phyloP scores from a whole-genome alignment of 768 basidiomycete species.

The Clitopilus hobsonii region DNA sequence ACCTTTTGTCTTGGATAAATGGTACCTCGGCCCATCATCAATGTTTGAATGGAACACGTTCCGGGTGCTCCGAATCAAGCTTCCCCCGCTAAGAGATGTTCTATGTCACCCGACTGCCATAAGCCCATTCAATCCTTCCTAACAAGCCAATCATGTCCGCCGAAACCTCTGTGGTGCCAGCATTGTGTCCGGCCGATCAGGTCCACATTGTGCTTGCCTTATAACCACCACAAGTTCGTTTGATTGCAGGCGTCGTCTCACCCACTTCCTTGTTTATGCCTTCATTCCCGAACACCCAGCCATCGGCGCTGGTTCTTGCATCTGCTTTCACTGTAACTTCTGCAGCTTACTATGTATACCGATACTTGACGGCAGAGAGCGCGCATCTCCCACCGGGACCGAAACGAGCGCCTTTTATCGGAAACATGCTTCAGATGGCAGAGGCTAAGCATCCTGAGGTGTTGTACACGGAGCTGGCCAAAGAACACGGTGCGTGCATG shows the following conservation, averaged over 20 bases:
- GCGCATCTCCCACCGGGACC: constrained; percentile 44
- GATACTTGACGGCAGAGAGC: constrained; percentile 16
- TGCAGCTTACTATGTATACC: constrained; percentile 16
- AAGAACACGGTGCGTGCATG: constrained; percentile 35
- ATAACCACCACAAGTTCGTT: too few relatives aligned
- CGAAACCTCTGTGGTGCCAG: neutral
- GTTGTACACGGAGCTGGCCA: constrained; percentile 36
- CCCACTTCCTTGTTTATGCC: too few relatives aligned
- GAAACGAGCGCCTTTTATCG: constrained; percentile 36
- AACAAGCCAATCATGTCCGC: neutral
- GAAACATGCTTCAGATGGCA: constrained; percentile 43
- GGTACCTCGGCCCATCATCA: neutral
- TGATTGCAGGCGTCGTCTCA: too few relatives aligned
- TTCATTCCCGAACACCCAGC: constrained; percentile 1
- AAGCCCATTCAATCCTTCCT: neutral
- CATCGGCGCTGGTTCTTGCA: constrained; percentile 4
- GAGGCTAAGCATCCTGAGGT: constrained; percentile 28
- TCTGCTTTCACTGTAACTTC: constrained; percentile 8
- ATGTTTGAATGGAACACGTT: neutral
- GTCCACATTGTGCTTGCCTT: neutral
- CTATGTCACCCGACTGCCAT: neutral
- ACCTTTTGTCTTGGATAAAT: neutral
- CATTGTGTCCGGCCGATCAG: too few relatives aligned
- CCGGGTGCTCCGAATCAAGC: neutral
- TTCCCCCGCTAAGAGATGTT: neutral